These are phyloP conservation scores for Dissoconium aciculare DNA, from an alignment of 2,329 filamentous ascomycete species.

Conservation along the genomic window DNA sequence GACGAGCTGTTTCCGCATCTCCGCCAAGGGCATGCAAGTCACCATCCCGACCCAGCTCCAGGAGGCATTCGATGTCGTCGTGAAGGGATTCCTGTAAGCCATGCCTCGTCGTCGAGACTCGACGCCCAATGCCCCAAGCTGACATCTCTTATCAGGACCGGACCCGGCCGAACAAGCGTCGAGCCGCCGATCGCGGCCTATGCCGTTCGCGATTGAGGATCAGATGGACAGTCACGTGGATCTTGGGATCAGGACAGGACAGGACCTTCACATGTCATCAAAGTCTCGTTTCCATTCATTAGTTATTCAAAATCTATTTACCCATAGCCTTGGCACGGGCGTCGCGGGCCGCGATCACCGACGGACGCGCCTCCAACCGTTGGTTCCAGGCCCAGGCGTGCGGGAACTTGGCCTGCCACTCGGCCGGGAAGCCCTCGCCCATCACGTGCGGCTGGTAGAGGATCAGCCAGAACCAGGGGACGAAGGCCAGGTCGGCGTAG, in stretches of 20 bases:
- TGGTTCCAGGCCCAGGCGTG: slow-evolving; percentile 18
- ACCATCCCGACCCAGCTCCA: slow-evolving; percentile 9
- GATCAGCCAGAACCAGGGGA: slow-evolving; percentile 25
- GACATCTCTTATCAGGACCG: no score
- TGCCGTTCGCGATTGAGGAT: background rate
- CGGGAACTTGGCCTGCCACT: slow-evolving; percentile 19
- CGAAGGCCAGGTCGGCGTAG: slow-evolving; percentile 29
- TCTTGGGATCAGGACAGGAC: no score
- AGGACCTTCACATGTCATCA: no score
- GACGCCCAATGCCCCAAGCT: no score
- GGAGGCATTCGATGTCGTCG: slow-evolving; percentile 9
- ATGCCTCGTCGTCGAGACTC: no score
- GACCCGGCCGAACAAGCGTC: background rate
- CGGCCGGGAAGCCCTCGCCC: slow-evolving; percentile 15
- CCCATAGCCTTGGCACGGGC: slow-evolving; percentile 14
- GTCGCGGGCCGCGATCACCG: slow-evolving; percentile 19
- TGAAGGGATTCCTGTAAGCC: slow-evolving; percentile 16
- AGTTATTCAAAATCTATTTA: background rate
- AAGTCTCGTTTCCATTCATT: background rate
- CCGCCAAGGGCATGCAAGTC: slow-evolving; percentile 14
- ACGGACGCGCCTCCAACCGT: slow-evolving; percentile 16
- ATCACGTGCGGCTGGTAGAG: slow-evolving; percentile 14
- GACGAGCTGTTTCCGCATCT: slow-evolving; percentile 11
- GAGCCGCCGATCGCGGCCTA: background rate
- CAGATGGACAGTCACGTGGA: no score